Base-by-base conservation (phyloP, 345 rosid genomes). In the Brassica nigra region DNA sequence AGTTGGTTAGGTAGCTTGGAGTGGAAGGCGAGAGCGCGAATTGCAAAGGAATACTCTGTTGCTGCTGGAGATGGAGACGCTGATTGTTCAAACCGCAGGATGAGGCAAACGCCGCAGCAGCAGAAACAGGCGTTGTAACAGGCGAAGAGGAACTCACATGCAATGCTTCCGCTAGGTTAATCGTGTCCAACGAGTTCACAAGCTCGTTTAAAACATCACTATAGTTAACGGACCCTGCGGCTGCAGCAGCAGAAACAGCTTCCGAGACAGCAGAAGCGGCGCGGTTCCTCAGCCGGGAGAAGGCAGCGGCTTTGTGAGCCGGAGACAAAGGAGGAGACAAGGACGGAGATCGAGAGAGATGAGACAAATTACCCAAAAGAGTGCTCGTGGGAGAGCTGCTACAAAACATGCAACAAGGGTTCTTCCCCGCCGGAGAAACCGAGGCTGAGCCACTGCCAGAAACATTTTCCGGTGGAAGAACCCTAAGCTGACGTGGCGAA, bases 361-460 rank as follows among this genome's bases (percentile, higher is more conserved):
- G 79, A 42, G 98, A 86, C 68, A 84, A 47, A 30, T 68, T 74
- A 34, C 91, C 89, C 75, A 91, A 57, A 3, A 95, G 77, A 71
- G 97, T 95, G 34, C 97, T 92, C 0, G 92, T 92, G 0, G 97
- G 99, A 33, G 99, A 92, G 3, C 90, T 86, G 49, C 81, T 90
- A 57, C 97, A 87, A 55, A 82, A 81, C 77, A 86, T 27, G 84
- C 98, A 92, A 72, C 94, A 89, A 1, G 65, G 75, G 30, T 11
- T 80, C 33, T 61, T 75, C n/a, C 5, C 52, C 5, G 47, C 71
- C 23, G 61, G 49, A 18, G 76, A 29, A 0, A 12, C 18, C 1
- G 79, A 55, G 2, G 58, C 66, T 6, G 70, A 74, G 1, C 36
- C 66, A 10, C 49, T 4, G n/a, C 79, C 23, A 15, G 79, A 55